phyloP scores from a whole-genome alignment of 2,329 filamentous ascomycete species.

The Volutella citrinella region DNA sequence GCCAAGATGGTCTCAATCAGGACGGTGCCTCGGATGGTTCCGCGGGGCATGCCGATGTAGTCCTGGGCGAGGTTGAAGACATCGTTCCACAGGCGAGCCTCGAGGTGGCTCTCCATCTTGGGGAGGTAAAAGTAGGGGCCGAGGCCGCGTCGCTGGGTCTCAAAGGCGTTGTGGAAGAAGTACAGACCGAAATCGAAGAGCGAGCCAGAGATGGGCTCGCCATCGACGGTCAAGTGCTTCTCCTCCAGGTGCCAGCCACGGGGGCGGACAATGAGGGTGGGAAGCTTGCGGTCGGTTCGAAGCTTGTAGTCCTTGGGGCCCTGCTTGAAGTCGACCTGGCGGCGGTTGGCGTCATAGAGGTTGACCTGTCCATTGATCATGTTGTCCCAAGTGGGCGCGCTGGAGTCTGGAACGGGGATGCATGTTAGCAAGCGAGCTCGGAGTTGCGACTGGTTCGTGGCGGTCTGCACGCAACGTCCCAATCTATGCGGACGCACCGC shows the following conservation, averaged over 20 bases:
- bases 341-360: constrained; percentile 91
- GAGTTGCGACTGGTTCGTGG: too few species aligned
- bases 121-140: constrained; percentile 98
- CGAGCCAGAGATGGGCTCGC: constrained; percentile 86
- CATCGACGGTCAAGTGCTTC: constrained; percentile 95
- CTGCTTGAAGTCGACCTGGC: constrained; percentile 93
- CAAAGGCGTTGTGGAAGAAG: constrained; percentile 96
- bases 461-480: not conserved
- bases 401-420: constrained; percentile 65
- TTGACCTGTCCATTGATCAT: constrained; percentile 99
- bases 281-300: constrained; percentile 78
- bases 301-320: constrained; percentile 97
- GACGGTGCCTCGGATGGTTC: constrained; percentile 91
- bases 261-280: constrained; percentile 90
- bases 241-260: constrained; percentile 98
- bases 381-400: constrained; percentile 96
- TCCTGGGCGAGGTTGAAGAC: constrained; percentile 96
- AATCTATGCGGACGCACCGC: not conserved
- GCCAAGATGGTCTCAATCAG: constrained; percentile 97
- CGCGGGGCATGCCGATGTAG: constrained; percentile 82
- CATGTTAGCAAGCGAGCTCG: constrained; percentile 13
- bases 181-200: constrained; percentile 98
- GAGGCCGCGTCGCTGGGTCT: constrained; percentile 77
- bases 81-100: constrained; percentile 97
- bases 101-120: constrained; percentile 97